Conservation (phyloP, 176 grass and related monocot species). For the Oryza brachyantha region DNA sequence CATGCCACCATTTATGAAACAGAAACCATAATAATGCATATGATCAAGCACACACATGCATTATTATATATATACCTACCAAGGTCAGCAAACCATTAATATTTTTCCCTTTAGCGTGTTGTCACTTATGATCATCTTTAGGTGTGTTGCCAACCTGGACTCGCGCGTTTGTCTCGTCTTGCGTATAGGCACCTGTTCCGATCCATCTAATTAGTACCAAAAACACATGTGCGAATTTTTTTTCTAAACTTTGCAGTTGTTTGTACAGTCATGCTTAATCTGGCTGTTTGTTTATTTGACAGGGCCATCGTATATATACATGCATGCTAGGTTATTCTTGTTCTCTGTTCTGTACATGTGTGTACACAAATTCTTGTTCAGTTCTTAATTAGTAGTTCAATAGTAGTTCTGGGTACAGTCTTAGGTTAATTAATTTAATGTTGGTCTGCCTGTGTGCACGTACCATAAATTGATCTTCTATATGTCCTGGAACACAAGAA, state of each 20-base stretch:
- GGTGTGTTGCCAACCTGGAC: conserved; percentile 10
- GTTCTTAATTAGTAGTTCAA: neutral
- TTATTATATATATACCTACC: neutral
- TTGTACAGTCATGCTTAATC: conserved; percentile 1
- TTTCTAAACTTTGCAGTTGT: neutral
- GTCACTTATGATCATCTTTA: conserved; percentile 11
- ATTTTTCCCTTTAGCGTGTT: neutral
- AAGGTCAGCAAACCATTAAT: conserved; percentile 25
- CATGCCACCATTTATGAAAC: neutral
- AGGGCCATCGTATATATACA: no score
- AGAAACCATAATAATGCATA: conserved; percentile 21
- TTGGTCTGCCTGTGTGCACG: neutral
- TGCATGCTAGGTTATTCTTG: neutral
- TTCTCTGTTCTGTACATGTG: neutral
- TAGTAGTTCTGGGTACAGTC: neutral
- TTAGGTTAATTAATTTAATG: neutral
- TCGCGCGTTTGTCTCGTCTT: conserved; percentile 5
- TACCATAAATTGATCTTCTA: no score
- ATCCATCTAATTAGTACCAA: neutral
- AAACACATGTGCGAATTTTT: conserved; percentile 7
- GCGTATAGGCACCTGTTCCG: neutral
- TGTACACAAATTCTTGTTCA: neutral
- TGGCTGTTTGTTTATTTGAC: conserved; percentile 15
- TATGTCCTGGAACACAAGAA: no score
- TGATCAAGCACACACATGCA: neutral